Conservation (phyloP, 1,284 basidiomycete species). For the Golubevia sp. region DNA sequence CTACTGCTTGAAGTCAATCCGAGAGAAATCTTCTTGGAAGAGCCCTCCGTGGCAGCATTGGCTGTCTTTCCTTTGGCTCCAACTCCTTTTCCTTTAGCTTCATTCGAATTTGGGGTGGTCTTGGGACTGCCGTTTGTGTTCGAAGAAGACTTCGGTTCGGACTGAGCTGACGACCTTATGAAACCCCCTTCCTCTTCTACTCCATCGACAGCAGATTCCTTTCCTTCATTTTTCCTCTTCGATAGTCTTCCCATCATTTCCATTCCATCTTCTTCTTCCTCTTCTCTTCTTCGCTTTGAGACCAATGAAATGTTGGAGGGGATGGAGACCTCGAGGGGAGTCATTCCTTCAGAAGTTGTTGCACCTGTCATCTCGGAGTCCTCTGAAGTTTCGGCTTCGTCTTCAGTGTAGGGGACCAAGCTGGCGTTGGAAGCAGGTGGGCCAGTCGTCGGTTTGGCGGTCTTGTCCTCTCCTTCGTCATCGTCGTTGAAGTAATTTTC, state of each 20-base stretch:
- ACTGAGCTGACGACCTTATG: slow-evolving; percentile 25
- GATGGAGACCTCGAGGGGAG: too few species aligned
- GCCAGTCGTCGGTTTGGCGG: neutral
- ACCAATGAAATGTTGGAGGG: neutral
- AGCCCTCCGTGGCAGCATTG: neutral
- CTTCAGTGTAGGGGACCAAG: neutral
- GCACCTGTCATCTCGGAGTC: neutral
- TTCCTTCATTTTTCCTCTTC: slow-evolving; percentile 20
- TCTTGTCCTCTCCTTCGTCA: slow-evolving; percentile 22
- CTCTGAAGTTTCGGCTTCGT: neutral
- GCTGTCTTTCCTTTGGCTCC: neutral
- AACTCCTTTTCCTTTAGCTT: neutral
- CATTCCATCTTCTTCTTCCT: slow-evolving; percentile 26
- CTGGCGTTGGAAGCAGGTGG: neutral
- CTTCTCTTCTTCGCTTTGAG: slow-evolving; percentile 20
- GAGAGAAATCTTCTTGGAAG: slow-evolving; percentile 28
- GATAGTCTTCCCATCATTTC: slow-evolving; percentile 27
- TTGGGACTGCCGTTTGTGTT: slow-evolving; percentile 16
- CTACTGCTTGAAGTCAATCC: slow-evolving; percentile 21
- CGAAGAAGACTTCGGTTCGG: too few species aligned
- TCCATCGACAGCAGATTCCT: neutral
- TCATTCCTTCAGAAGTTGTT: too few species aligned
- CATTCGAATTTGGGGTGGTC: slow-evolving; percentile 3
- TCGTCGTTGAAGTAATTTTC: slow-evolving; percentile 22
- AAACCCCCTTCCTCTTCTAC: slow-evolving; percentile 18